Conservation (phyloP, 2,329 filamentous ascomycete genomes). For the Zymoseptoria brevis region DNA sequence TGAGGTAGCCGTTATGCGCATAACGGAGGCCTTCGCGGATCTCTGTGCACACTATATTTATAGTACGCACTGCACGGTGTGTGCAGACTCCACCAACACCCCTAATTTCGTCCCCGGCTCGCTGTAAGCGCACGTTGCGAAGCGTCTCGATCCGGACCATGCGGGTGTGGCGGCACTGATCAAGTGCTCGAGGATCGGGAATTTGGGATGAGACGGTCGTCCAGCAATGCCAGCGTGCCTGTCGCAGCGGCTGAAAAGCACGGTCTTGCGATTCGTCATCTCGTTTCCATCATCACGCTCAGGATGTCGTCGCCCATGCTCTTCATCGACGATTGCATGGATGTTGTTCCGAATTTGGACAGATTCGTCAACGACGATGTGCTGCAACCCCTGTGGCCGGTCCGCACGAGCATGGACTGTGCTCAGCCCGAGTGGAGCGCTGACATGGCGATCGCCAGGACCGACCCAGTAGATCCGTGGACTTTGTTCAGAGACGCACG, state of each 20-base stretch:
- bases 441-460: not conserved
- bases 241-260: not conserved
- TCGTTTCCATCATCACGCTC: not conserved
- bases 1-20: too few species aligned
- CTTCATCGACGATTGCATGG: not conserved
- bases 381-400: not conserved
- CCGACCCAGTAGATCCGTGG: not conserved
- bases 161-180: not conserved
- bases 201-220: not conserved
- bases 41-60: too few species aligned
- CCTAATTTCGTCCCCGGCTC: not conserved
- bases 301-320: not conserved
- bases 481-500: not conserved
- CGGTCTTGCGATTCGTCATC: not conserved
- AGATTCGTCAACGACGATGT: not conserved
- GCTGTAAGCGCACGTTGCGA: not conserved
- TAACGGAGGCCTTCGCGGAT: too few species aligned
- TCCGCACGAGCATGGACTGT: not conserved
- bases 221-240: not conserved
- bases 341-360: not conserved
- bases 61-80: too few species aligned
- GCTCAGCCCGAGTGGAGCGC: not conserved
- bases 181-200: not conserved
- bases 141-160: not conserved
- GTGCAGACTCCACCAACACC: too few species aligned